phyloP scores from a whole-genome alignment of 768 basidiomycete species.

The Dendrothele bispora region DNA sequence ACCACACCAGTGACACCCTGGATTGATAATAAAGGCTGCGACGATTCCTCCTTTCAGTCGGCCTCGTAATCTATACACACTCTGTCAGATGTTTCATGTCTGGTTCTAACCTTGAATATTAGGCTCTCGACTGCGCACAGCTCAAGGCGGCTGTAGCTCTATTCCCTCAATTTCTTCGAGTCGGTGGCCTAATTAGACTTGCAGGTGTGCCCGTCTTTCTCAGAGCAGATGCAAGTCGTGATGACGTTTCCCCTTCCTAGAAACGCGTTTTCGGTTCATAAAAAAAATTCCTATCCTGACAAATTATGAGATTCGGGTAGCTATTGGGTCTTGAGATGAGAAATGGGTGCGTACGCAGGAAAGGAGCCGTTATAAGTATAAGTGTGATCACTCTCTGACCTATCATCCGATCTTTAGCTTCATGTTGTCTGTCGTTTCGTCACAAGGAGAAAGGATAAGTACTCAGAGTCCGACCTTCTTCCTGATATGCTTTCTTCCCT shows the following conservation, averaged over 20 bases:
- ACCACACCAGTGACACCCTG: too few species aligned
- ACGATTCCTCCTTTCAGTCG: background rate
- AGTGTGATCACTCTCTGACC: background rate
- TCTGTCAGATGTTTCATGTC: too few species aligned
- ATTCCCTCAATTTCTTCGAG: conserved; percentile 41
- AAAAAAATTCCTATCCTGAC: conserved; percentile 50
- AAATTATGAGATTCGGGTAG: conserved; percentile 44
- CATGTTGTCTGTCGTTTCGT: conserved; percentile 49
- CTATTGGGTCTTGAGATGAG: conserved; percentile 47
- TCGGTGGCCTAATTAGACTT: conserved; percentile 44
- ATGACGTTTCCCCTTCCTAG: too few species aligned
- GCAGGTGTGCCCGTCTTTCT: conserved; percentile 28
- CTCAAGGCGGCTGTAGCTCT: conserved; percentile 2
- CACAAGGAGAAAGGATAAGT: conserved; percentile 33
- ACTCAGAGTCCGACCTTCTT: too few species aligned
- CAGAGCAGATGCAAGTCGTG: background rate
- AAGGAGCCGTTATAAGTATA: background rate
- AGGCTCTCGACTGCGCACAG: conserved; percentile 6
- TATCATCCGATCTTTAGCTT: conserved; percentile 26
- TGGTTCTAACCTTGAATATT: too few species aligned
- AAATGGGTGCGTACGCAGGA: conserved; percentile 47
- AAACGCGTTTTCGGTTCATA: conserved; percentile 49
- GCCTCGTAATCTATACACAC: too few species aligned
- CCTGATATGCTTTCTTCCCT: background rate
- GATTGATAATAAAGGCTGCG: conserved; percentile 2